Evolutionary conservation across 2,329 filamentous ascomycete species (phyloP), one percentile per base, ranked within the genome.

Genomic region (Cyphellophora europaea): DNA sequence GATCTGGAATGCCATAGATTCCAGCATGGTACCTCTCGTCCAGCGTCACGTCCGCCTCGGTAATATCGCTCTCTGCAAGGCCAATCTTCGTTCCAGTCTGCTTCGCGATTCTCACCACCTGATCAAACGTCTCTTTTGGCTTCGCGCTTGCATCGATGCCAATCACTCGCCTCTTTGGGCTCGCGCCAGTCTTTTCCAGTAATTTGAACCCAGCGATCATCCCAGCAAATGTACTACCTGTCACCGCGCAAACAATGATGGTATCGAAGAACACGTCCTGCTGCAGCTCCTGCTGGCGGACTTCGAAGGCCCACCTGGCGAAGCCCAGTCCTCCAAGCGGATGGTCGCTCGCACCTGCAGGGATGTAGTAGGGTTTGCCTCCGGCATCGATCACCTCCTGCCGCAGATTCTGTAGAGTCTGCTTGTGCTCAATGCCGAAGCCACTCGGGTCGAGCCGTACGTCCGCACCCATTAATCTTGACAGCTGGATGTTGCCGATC

Each of bases 151-250:
- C 76, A 55, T 84, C 79, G 39, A 84, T 77, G 5, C 79, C 80
- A 32, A 84, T 69, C 4, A 84, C 61, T 50, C 64, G 72, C 15
- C 74, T 61, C 42, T 63, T 61, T 21, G 51, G 61, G 1, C 31
- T 35, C 0, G 30, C 62, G 56, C 36, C 65, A 60, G 44, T 57
- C 50, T 56, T 65, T 56, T 79, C 65, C 2, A 70, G 59, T 15
- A 81, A 61, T 59, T 81, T 82, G 54, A 82, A 82, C 0, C 80
- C 80, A 0, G 78, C 79, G 6, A 84, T 66, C 65, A 84, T 80
- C 5, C 80, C 80, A 0, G 73, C 79, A 53, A 82, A 67, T 1
- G 79, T 83, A 5, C 71, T 77, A 3, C 79, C 80, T 1, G 79
- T 82, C 2, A 82, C 79, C 13, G 74, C 75, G 52, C 78, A 82